Base-by-base conservation (phyloP, 768 basidiomycete species). In the Kwoniella europaea region DNA sequence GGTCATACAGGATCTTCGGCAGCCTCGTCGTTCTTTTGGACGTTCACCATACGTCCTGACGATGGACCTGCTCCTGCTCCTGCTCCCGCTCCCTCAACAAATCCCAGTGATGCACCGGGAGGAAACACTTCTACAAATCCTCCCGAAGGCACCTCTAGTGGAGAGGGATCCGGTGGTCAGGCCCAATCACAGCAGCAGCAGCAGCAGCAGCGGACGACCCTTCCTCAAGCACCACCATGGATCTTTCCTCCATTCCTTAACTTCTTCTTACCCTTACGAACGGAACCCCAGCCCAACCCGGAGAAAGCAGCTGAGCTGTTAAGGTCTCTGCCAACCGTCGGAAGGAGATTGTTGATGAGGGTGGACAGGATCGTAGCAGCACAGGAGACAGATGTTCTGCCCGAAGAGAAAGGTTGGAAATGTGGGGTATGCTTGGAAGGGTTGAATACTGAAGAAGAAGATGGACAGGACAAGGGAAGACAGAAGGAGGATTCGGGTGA, bases 371-470 rank as follows among this genome's bases (percentile, higher is more conserved):
- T 81, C 10, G 55, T 74, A 46, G 71, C 72, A 4, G 79, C 79
- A 1, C 75, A 78, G 54, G 72, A 72, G 16, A 65, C 22, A 2
- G 66, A 54, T 29, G 57, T 44, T 13, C 60, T 65, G 4, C 68
- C 68, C 15, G 77, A 76, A 2, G 74, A 74, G 35, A 62, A 64
- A 57, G 79, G 77, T 4, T 81, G 79, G 79, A 79, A 81, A 22
- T 81, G 79, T 55, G 77, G 76, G 3, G 69, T 81, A 10, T 81
- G 79, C 65, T 67, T 81, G 3, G 77, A 81, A 24, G 77, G 79
- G 10, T 6, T 63, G 20, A 60, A 70, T 6, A n/a, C 55, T 13
- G 62, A 72, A 24, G 35, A 12, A 46, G 65, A 67, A 54, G 43
- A 15, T 20, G 46, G 46, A 42, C 29, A 63, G 18, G 63, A 50